These are phyloP conservation scores for Pythium myriotylum DNA, from an alignment of 352 stramenopile genomes.

Conservation along the genomic window DNA sequence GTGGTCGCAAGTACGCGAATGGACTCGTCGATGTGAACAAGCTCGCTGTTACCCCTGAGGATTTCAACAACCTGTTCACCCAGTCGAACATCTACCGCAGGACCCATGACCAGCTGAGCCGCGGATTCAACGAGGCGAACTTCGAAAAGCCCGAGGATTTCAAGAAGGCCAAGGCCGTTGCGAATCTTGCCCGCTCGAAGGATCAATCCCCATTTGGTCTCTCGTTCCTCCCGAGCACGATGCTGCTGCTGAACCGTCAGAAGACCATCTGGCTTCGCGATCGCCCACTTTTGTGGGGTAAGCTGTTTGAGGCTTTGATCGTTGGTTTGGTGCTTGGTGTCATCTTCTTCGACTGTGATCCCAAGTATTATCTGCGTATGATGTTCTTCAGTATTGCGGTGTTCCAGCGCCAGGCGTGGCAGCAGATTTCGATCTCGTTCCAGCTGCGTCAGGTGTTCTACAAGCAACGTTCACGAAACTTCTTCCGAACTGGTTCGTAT, in stretches of 20 bases:
- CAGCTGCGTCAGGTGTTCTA: conserved; percentile 87
- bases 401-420: conserved; percentile 74
- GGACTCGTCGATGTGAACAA: conserved; percentile 33
- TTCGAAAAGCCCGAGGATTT: conserved; percentile 66
- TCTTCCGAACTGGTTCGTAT: conserved; percentile 86
- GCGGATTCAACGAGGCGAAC: conserved; percentile 55
- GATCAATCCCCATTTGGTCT: conserved; percentile 54
- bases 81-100: conserved; percentile 58
- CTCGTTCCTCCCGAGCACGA: conserved; percentile 44
- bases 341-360: conserved; percentile 61
- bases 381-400: conserved; percentile 72
- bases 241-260: conserved; percentile 59
- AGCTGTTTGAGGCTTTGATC: conserved; percentile 61
- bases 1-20: conserved; percentile 46
- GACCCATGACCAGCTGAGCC: conserved; percentile 52
- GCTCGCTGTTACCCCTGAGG: conserved; percentile 34
- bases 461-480: conserved; percentile 89
- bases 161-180: conserved; percentile 55
- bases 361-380: conserved; percentile 69
- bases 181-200: conserved; percentile 50
- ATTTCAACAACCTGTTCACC: conserved; percentile 61
- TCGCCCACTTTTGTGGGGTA: conserved; percentile 59
- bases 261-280: conserved; percentile 73
- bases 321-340: conserved; percentile 81
- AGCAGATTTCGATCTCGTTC: conserved; percentile 73